Evolutionary conservation across 2,329 filamentous ascomycete species (phyloP).

Genomic region (Diaporthe nobilis): DNA sequence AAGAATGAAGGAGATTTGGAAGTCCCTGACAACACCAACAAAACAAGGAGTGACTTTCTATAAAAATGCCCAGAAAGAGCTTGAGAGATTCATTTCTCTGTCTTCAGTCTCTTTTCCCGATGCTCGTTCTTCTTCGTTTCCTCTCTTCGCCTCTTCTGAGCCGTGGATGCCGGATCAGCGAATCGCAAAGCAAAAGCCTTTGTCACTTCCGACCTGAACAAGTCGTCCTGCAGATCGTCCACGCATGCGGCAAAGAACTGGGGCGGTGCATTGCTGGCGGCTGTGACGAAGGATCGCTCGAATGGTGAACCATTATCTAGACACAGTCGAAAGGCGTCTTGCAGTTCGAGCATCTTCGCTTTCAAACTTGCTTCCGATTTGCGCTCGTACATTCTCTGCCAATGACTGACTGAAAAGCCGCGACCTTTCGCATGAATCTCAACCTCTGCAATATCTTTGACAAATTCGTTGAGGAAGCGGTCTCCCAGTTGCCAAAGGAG

Average conservation of each 20-base stretch:
- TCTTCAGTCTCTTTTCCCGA: background rate
- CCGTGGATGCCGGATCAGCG: background rate
- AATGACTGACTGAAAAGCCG: too few relatives aligned
- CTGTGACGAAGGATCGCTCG: conserved; percentile 40
- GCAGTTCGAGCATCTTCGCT: conserved; percentile 43
- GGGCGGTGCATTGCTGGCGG: conserved; percentile 43
- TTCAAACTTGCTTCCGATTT: background rate
- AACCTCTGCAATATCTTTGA: conserved; percentile 34
- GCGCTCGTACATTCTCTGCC: rapidly evolving
- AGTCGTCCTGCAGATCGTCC: conserved; percentile 40
- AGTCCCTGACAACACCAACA: background rate
- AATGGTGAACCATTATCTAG: conserved; percentile 42
- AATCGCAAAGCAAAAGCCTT: conserved; percentile 14
- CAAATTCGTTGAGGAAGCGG: conserved; percentile 42
- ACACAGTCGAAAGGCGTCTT: conserved; percentile 44
- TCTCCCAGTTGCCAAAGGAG: conserved; percentile 44
- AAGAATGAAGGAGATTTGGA: background rate
- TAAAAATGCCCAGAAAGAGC: background rate
- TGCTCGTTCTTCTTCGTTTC: background rate
- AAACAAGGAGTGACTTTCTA: background rate
- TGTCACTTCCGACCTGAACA: conserved; percentile 37
- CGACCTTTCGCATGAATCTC: background rate
- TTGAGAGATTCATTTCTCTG: too few relatives aligned
- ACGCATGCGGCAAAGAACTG: conserved; percentile 43
- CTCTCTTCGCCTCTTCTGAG: background rate